phyloP scores from a whole-genome alignment of 2,329 filamentous ascomycete species.

The Thelonectria rubi region DNA sequence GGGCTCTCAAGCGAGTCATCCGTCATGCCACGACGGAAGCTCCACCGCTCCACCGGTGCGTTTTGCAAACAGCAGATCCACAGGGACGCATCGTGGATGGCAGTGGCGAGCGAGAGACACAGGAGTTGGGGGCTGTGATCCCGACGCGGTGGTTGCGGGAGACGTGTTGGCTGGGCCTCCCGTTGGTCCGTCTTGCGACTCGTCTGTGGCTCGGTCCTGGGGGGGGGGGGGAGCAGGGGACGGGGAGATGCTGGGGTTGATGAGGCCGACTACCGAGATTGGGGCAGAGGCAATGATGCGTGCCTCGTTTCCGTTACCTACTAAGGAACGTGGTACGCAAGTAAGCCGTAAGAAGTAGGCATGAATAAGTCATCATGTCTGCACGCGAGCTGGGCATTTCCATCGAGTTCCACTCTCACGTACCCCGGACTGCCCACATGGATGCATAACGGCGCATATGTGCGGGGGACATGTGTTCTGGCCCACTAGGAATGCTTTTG shows the following conservation, averaged over 20 bases:
- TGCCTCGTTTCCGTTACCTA: not conserved
- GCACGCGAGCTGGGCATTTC: not conserved
- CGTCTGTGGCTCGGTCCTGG: conserved; percentile 2
- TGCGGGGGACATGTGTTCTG: not conserved
- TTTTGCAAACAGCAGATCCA: conserved; percentile 21
- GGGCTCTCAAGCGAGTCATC: conserved; percentile 18
- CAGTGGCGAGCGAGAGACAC: not conserved
- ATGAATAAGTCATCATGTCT: too few relatives aligned
- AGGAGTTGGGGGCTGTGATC: too few relatives aligned
- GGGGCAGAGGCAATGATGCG: not conserved
- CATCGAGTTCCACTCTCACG: conserved; percentile 2
- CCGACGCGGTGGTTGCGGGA: too few relatives aligned
- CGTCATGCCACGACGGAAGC: conserved; percentile 8
- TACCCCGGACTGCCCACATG: not conserved
- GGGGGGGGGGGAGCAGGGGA: too few relatives aligned
- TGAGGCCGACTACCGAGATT: too few relatives aligned
- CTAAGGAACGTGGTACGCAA: too few relatives aligned
- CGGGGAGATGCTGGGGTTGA: too few relatives aligned
- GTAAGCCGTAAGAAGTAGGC: too few relatives aligned
- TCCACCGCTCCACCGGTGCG: conserved; percentile 23
- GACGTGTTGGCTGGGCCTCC: not conserved
- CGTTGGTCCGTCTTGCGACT: not conserved
- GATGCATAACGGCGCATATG: not conserved
- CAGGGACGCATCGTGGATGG: conserved; percentile 13
- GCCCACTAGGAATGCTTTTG: not conserved